phyloP scores from a whole-genome alignment of 2,329 filamentous ascomycete species.

The Cryphonectria nitschkei region DNA sequence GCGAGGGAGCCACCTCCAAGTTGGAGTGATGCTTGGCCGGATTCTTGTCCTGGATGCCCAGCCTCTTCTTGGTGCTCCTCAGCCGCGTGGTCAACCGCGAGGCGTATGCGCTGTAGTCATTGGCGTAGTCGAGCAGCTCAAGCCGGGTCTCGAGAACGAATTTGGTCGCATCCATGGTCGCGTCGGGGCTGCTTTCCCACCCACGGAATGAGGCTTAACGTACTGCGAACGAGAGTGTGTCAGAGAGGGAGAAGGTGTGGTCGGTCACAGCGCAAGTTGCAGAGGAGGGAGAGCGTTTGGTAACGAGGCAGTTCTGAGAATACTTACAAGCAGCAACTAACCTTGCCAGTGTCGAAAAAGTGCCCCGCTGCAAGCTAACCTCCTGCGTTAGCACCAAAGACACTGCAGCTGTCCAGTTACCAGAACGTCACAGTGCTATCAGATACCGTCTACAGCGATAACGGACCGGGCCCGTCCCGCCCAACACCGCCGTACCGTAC shows the following conservation, averaged over 20 bases:
- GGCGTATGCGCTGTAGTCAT: conserved; percentile 84
- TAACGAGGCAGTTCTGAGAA: not conserved
- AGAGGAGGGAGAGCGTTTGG: not conserved
- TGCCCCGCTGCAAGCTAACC: conserved; percentile 25
- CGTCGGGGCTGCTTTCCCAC: not conserved
- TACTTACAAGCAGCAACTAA: not conserved
- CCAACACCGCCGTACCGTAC: not conserved
- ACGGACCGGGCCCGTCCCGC: conserved; percentile 8
- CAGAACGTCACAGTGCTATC: conserved; percentile 14
- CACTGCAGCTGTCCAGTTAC: not conserved
- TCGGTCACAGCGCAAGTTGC: not conserved
- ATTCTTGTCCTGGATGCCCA: conserved; percentile 82
- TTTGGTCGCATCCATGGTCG: conserved; percentile 83
- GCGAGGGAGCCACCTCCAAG: conserved; percentile 69
- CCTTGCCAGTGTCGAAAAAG: conserved; percentile 1
- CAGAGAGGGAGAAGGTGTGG: not conserved
- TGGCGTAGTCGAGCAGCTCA: conserved; percentile 79
- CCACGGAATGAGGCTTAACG: not conserved
- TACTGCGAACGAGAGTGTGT: not conserved
- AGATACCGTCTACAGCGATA: conserved; percentile 2
- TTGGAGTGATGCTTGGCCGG: conserved; percentile 83
- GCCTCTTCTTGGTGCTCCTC: conserved; percentile 80
- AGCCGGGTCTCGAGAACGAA: conserved; percentile 81
- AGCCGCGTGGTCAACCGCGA: conserved; percentile 78
- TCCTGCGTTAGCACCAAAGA: not conserved